These are phyloP conservation scores for Plantago coronopus DNA, from an alignment of 305 asterid genomes.

Conservation along the genomic window DNA sequence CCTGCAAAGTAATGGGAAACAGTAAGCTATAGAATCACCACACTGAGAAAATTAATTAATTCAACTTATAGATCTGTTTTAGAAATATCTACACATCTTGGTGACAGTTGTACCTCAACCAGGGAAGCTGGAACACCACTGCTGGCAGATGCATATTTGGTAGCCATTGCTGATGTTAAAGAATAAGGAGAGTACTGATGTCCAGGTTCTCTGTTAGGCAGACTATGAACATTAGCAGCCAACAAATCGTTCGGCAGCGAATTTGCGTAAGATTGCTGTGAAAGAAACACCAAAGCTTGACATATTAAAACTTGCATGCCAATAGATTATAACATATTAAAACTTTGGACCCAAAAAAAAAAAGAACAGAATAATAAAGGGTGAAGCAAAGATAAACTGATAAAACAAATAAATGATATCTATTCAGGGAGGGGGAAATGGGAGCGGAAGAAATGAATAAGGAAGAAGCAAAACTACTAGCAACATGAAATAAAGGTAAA, in stretches of 20 bases:
- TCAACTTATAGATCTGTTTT: too few relatives aligned
- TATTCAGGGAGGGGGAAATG: too few relatives aligned
- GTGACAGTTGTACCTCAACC: slow-evolving; percentile 54
- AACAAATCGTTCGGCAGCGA: neutral
- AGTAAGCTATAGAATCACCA: slow-evolving; percentile 1
- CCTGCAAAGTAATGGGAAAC: slow-evolving; percentile 25
- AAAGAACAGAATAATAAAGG: too few relatives aligned
- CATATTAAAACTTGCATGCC: too few relatives aligned
- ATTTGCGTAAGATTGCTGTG: slow-evolving; percentile 1
- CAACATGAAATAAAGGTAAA: neutral
- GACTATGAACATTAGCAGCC: slow-evolving; percentile 3
- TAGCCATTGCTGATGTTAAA: slow-evolving; percentile 46
- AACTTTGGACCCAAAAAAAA: too few relatives aligned
- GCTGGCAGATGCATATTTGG: slow-evolving; percentile 57
- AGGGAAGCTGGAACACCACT: slow-evolving; percentile 55
- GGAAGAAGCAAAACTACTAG: neutral
- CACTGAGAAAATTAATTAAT: too few relatives aligned
- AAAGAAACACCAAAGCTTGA: neutral
- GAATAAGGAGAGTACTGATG: slow-evolving; percentile 56
- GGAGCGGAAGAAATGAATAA: too few relatives aligned
- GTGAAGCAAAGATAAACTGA: too few relatives aligned
- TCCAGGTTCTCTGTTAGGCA: slow-evolving; percentile 5
- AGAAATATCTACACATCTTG: neutral
- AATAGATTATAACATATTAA: too few relatives aligned
- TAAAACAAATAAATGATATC: too few relatives aligned